These are phyloP conservation scores for Suhomyces coccinellae DNA, from an alignment of 1,139 yeast genomes.

Conservation along the genomic window DNA sequence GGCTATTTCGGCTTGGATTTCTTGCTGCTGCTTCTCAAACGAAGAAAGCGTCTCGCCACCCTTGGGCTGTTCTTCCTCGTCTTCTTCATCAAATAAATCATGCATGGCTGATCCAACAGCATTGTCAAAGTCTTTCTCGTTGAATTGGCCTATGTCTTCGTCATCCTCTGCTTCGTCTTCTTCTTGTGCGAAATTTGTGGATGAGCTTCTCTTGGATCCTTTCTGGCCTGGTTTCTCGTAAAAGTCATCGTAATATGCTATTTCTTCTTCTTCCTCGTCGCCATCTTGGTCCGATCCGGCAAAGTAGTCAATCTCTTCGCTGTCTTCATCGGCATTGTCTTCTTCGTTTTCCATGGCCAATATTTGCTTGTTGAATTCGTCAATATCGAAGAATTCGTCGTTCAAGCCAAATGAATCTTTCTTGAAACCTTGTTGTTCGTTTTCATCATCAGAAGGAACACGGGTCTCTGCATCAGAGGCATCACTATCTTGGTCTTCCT, in stretches of 20 bases:
- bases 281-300: constrained; percentile 54
- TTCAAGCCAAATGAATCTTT: constrained; percentile 69
- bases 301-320: constrained; percentile 64
- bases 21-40: constrained; percentile 80
- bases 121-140: constrained; percentile 50
- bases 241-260: constrained; percentile 72
- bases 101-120: constrained; percentile 58
- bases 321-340: constrained; percentile 38
- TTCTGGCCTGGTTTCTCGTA: constrained; percentile 55
- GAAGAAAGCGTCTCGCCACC: constrained; percentile 55
- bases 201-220: constrained; percentile 14
- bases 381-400: constrained; percentile 83
- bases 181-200: constrained; percentile 21
- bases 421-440: constrained; percentile 14
- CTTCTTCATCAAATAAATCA: constrained; percentile 62
- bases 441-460: constrained; percentile 14
- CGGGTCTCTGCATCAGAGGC: constrained; percentile 19
- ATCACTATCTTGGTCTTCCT: constrained; percentile 19
- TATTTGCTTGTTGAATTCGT: constrained; percentile 80
- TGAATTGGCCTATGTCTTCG: constrained; percentile 35
- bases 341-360: constrained; percentile 63
- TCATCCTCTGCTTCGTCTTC: constrained; percentile 36
- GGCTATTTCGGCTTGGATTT: constrained; percentile 73
- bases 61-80: constrained; percentile 28
- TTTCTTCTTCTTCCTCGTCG: constrained; percentile 63